A percentile compares a stretch with the other conserved stretches of the same genome.
These are phyloP conservation scores for Alternaria triticimaculans DNA, from an alignment of 2,329 filamentous ascomycete species.

Conservation along the genomic window DNA sequence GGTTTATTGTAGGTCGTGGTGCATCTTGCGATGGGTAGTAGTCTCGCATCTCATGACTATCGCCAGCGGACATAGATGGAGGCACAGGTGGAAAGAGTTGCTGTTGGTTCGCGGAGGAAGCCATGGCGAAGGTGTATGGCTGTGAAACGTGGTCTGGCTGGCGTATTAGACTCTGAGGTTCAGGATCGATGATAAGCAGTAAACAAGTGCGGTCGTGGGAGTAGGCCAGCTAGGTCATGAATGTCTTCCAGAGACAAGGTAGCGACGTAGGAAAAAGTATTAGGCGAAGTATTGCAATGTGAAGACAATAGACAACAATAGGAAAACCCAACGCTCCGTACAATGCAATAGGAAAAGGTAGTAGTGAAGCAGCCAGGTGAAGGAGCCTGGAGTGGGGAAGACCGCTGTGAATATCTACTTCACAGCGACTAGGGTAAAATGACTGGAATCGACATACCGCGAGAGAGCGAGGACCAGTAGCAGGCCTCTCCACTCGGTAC, in stretches of 20 bases:
- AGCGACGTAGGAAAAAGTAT: constrained; percentile 22
- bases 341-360: constrained; percentile 47
- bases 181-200: background rate
- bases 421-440: constrained; percentile 38
- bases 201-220: constrained; percentile 12
- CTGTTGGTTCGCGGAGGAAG: constrained; percentile 61
- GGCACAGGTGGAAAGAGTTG: constrained; percentile 61
- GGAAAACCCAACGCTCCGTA: constrained; percentile 40
- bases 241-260: constrained; percentile 43
- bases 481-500: constrained; percentile 43
- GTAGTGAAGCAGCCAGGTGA: constrained; percentile 29
- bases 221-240: constrained; percentile 25
- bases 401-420: constrained; percentile 35
- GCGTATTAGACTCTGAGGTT: constrained; percentile 38
- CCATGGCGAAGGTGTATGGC: constrained; percentile 48
- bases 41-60: constrained; percentile 65
- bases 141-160: constrained; percentile 40
- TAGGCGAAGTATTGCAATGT: constrained; percentile 19
- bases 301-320: constrained; percentile 27
- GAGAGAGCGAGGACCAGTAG: constrained; percentile 48
- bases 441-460: constrained; percentile 48
- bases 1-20: constrained; percentile 65
- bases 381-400: constrained; percentile 18
- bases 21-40: constrained; percentile 63
- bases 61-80: constrained; percentile 66